Evolutionary conservation across 108 stramenopile species (phyloP).

Genomic region (Parietichytrium sp.): DNA sequence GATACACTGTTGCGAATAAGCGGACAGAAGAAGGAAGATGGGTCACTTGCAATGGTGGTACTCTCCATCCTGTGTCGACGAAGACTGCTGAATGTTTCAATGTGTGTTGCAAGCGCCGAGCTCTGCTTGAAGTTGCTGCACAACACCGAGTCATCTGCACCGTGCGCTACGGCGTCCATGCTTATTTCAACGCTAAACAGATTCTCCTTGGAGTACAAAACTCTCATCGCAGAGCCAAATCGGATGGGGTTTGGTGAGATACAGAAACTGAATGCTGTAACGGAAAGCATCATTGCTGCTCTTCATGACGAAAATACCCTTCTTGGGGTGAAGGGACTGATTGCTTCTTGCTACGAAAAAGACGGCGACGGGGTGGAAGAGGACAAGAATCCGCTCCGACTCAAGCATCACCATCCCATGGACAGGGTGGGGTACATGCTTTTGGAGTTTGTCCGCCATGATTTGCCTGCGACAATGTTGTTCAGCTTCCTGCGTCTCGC

Average conservation of each 20-base stretch:
- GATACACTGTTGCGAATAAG: neutral
- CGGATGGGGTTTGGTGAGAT: neutral
- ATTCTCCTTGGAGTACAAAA: neutral
- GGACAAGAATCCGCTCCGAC: too few relatives aligned
- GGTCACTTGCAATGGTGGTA: neutral
- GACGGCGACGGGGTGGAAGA: too few relatives aligned
- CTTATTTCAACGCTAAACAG: slow-evolving; percentile 5
- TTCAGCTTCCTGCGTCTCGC: neutral
- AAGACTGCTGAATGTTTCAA: neutral
- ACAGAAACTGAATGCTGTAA: neutral
- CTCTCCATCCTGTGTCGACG: slow-evolving; percentile 22
- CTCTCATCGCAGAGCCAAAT: neutral
- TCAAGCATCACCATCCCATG: neutral
- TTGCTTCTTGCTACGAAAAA: neutral
- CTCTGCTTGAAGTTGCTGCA: neutral
- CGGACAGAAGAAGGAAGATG: neutral
- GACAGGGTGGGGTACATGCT: neutral
- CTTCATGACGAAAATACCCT: too few relatives aligned
- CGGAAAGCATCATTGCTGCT: too few relatives aligned
- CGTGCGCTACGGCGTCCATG: slow-evolving; percentile 1
- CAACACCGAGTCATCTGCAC: neutral
- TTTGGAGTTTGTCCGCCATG: neutral
- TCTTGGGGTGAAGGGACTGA: neutral
- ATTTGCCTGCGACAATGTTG: neutral
- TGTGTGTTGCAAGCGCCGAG: slow-evolving; percentile 11